Evolutionary conservation across 805 yeast genomes (phyloP).

Genomic region (Nakazawaea sp.): DNA sequence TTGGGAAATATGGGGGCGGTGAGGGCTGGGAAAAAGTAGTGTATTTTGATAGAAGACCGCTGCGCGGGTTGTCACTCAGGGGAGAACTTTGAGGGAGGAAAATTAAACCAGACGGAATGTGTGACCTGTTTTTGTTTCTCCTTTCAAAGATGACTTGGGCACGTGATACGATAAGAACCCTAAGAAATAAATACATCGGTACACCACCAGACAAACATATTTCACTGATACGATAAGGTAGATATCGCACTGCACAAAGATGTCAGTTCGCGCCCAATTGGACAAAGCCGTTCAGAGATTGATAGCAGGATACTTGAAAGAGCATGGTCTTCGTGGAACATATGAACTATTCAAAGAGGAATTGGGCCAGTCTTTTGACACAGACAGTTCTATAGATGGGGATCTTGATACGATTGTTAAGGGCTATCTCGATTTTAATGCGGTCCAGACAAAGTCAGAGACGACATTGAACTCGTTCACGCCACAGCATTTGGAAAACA

Average conservation of each 20-base stretch:
- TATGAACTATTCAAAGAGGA: conserved; percentile 42
- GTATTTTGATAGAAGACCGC: not conserved
- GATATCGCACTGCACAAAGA: too few species aligned
- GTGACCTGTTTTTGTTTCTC: too few species aligned
- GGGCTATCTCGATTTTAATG: conserved; percentile 23
- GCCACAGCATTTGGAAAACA: conserved; percentile 18
- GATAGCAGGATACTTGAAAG: conserved; percentile 53
- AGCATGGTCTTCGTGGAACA: conserved; percentile 40
- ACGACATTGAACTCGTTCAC: conserved; percentile 8
- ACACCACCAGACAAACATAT: too few species aligned
- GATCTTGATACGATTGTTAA: conserved; percentile 26
- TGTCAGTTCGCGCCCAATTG: too few species aligned
- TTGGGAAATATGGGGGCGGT: not conserved
- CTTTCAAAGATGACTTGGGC: too few species aligned
- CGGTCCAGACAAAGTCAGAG: not conserved
- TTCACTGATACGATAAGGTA: too few species aligned
- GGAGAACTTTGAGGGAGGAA: not conserved
- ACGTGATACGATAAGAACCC: too few species aligned
- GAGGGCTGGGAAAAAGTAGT: not conserved
- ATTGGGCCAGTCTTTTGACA: conserved; percentile 26
- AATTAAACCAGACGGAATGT: too few species aligned
- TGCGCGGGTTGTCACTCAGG: not conserved
- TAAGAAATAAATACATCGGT: not conserved
- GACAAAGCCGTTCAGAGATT: conserved; percentile 24
- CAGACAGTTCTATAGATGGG: conserved; percentile 21